A percentile compares a stretch with the other conserved stretches of the same genome.
These are phyloP conservation scores for Fomitiporia mediterranea DNA, from an alignment of 1,284 basidiomycete genomes.

Conservation along the genomic window DNA sequence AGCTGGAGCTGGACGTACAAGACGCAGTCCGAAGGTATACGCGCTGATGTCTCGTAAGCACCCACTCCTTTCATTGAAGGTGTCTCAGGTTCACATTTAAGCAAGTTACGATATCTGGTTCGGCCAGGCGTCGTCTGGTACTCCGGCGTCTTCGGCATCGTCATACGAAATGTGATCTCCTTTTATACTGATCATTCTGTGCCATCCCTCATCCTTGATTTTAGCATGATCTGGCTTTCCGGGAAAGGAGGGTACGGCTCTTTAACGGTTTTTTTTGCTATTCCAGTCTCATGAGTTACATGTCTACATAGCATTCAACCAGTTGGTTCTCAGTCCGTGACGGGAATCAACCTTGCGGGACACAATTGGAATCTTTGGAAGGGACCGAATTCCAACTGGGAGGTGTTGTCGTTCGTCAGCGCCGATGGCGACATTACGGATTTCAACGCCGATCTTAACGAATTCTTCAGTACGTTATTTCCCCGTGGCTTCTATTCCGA, in stretches of 20 bases:
- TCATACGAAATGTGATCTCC: conserved; percentile 48
- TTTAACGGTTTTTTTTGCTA: background rate
- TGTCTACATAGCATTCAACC: conserved; percentile 44
- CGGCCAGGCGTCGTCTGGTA: conserved; percentile 39
- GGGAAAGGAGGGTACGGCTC: conserved; percentile 46
- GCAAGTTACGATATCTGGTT: conserved; percentile 57
- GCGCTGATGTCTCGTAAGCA: conserved; percentile 51
- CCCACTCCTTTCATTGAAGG: background rate
- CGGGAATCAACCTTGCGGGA: conserved; percentile 41
- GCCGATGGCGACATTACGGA: conserved; percentile 42
- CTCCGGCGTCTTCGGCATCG: conserved; percentile 43
- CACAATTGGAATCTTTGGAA: conserved; percentile 55
- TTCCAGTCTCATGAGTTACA: background rate
- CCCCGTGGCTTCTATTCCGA: background rate
- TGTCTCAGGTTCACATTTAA: background rate
- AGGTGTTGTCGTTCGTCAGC: conserved; percentile 53
- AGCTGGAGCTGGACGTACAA: conserved; percentile 48
- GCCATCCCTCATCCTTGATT: background rate
- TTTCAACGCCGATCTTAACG: conserved; percentile 52
- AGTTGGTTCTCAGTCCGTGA: conserved; percentile 45
- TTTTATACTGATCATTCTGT: background rate
- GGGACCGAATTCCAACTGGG: conserved; percentile 52
- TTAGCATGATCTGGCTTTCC: conserved; percentile 60
- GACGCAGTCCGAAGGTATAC: conserved; percentile 39
- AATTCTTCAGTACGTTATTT: conserved; percentile 45